phyloP scores from a whole-genome alignment of 1,139 yeast genomes.

The Yamadazyma oceani region DNA sequence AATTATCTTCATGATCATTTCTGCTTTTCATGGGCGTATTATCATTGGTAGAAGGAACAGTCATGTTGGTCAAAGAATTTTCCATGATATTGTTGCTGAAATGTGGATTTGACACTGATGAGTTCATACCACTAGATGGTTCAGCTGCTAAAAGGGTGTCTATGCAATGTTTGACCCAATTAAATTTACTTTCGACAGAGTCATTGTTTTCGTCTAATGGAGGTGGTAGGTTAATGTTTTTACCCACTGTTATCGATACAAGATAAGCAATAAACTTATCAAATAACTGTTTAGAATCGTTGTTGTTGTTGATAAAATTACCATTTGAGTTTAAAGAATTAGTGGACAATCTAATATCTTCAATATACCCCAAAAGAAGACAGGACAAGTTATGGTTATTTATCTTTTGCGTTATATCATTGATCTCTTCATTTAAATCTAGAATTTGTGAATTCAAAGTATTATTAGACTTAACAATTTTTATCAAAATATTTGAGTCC shows the following conservation, averaged over 20 bases:
- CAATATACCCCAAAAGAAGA: constrained; percentile 46
- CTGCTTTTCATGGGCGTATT: constrained; percentile 13
- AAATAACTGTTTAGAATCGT: constrained; percentile 16
- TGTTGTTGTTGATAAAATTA: constrained; percentile 9
- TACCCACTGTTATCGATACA: constrained; percentile 55
- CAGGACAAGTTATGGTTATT: constrained; percentile 46
- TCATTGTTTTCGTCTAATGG: constrained; percentile 26
- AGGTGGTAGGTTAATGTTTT: constrained; percentile 46
- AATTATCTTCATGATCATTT: constrained; percentile 17
- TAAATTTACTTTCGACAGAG: constrained; percentile 31
- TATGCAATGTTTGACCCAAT: constrained; percentile 58
- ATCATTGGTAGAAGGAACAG: constrained; percentile 17
- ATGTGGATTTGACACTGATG: constrained; percentile 8
- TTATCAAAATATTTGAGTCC: constrained; percentile 28
- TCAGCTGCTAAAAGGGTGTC: constrained; percentile 31
- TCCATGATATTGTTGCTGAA: constrained; percentile 6
- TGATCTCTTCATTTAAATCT: constrained; percentile 31
- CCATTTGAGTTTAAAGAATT: constrained; percentile 7
- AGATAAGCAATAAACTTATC: constrained; percentile 55
- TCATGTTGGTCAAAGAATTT: constrained; percentile 12
- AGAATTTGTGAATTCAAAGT: constrained; percentile 34
- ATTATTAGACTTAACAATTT: constrained; percentile 36
- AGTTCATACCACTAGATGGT: neutral
- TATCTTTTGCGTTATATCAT: constrained; percentile 26
- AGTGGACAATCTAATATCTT: constrained; percentile 35